Conservation (phyloP, 2,329 filamentous ascomycete species). For the Pseudogymnoascus sp. region DNA sequence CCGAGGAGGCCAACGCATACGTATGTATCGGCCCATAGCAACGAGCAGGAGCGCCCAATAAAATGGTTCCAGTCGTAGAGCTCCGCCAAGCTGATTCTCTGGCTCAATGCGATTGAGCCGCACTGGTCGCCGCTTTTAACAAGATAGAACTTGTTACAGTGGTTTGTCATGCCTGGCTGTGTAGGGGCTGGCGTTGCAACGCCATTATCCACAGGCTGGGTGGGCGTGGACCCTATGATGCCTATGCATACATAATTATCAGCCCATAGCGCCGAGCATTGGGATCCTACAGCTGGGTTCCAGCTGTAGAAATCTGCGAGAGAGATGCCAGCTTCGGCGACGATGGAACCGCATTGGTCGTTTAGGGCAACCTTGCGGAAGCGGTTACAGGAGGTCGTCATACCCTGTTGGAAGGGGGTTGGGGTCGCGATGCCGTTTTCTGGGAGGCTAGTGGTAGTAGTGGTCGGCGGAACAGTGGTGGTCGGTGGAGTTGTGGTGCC, state of each 20-base stretch:
- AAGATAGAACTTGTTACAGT: background rate
- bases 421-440: background rate
- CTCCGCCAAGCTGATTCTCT: background rate
- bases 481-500: too few relatives aligned
- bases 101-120: background rate
- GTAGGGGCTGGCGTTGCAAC: conserved; percentile 13
- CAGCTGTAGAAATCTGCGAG: background rate
- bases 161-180: conserved; percentile 11
- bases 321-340: background rate
- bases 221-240: background rate
- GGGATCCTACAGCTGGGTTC: background rate
- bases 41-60: background rate
- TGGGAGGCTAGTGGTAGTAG: background rate
- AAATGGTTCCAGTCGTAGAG: background rate
- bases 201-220: background rate
- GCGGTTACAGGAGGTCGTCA: background rate
- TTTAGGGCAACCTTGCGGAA: background rate
- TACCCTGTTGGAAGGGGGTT: background rate
- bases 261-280: background rate
- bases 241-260: background rate
- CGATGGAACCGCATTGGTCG: background rate
- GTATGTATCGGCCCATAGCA: background rate
- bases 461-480: background rate
- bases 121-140: conserved; percentile 4
- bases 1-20: background rate